Percentiles rank a stretch among this genome's conserved stretches.
Conservation (phyloP, 2,329 filamentous ascomycete genomes). For the Thermothelomyces thermophilus region DNA sequence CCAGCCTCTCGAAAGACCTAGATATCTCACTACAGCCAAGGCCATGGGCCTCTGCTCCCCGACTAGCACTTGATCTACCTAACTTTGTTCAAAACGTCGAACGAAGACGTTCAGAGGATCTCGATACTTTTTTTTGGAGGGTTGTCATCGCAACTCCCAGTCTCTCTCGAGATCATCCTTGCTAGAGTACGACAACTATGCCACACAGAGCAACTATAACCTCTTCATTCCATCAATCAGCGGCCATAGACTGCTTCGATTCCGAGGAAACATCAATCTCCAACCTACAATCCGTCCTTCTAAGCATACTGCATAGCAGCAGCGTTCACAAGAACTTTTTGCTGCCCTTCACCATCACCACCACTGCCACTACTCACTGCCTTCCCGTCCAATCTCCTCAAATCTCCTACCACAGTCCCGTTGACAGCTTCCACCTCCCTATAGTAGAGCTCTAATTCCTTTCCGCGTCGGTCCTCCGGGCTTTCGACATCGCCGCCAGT, state of each 20-base stretch:
- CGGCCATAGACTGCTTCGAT: not conserved
- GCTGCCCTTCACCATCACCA: not conserved
- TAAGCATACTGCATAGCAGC: constrained; percentile 1
- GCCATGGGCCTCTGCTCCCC: too few species aligned
- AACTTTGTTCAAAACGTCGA: too few species aligned
- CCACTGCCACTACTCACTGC: constrained; percentile 17
- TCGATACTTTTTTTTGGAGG: too few species aligned
- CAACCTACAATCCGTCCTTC: not conserved
- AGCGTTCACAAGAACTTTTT: not conserved
- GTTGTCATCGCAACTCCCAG: too few species aligned
- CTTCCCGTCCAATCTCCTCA: constrained; percentile 31
- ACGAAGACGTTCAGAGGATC: too few species aligned
- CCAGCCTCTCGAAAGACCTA: too few species aligned
- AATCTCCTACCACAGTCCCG: constrained; percentile 44
- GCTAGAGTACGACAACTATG: too few species aligned
- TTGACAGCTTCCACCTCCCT: constrained; percentile 51
- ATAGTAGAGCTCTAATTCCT: constrained; percentile 50
- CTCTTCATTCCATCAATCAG: not conserved
- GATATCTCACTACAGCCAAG: too few species aligned
- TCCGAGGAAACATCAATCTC: not conserved
- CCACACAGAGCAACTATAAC: not conserved
- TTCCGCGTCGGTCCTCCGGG: too few species aligned
- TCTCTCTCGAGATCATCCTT: too few species aligned
- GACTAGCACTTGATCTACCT: too few species aligned
- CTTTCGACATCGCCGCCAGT: too few species aligned